phyloP scores from a whole-genome alignment of 2,329 filamentous ascomycete species.

The Helicocarpus griseus region DNA sequence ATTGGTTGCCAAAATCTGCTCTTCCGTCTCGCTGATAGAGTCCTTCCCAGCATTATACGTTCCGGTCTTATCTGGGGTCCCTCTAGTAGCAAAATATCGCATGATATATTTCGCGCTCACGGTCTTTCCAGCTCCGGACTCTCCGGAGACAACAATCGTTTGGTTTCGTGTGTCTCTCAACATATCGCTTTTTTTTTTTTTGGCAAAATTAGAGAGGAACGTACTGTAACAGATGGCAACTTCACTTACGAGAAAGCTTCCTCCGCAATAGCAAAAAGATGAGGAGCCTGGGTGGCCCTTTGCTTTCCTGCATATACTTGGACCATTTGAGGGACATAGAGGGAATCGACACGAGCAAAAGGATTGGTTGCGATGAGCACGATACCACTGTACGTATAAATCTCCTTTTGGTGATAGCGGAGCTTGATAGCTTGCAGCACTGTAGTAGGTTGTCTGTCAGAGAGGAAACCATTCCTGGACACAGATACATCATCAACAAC shows the following conservation, averaged over 20 bases:
- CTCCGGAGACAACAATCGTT: constrained; percentile 97
- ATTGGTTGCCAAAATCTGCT: constrained; percentile 96
- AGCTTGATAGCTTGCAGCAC: constrained; percentile 96
- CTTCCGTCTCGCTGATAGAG: constrained; percentile 95
- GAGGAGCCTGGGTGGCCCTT: constrained; percentile 88
- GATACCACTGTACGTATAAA: constrained; percentile 98
- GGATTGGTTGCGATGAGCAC: constrained; percentile 98
- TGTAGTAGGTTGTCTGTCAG: constrained; percentile 34
- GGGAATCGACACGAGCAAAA: constrained; percentile 91
- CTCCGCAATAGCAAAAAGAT: constrained; percentile 97
- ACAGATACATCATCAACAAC: too few species aligned
- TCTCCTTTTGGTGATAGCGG: constrained; percentile 96
- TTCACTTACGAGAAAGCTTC: constrained; percentile 82
- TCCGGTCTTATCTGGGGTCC: constrained; percentile 78
- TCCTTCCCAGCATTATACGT: constrained; percentile 65
- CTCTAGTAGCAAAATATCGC: constrained; percentile 97
- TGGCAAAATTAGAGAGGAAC: constrained; percentile 4
- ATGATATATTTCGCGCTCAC: constrained; percentile 99
- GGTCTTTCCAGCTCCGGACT: constrained; percentile 97
- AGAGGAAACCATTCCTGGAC: background rate
- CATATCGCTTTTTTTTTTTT: constrained; percentile 62
- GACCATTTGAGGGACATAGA: constrained; percentile 99
- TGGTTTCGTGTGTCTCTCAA: constrained; percentile 91
- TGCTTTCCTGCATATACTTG: constrained; percentile 98
- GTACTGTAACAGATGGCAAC: background rate